Base-by-base conservation (phyloP, 2,329 filamentous ascomycete genomes). In the Knufia petricola region DNA sequence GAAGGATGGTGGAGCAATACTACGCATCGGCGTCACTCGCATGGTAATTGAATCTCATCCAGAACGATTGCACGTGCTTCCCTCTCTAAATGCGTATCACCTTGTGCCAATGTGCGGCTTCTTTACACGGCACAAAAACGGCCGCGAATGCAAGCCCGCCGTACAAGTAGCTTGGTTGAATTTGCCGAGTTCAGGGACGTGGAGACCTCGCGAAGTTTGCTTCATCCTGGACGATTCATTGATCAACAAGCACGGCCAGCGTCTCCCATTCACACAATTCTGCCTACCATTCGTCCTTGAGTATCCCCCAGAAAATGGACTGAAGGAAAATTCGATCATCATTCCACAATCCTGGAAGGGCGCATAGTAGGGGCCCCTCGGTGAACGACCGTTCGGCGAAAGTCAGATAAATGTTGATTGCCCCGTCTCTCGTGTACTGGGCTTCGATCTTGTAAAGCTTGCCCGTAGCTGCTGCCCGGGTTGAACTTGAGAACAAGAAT, bases 131-230 rank as follows among this genome's bases (percentile, higher is more conserved):
- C 13, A 28, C 12, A 44, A 3, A 12, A n/a, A n/a, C n/a, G n/a
- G n/a, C n/a, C n/a, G n/a, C n/a, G n/a, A n/a, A n/a, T n/a, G n/a
- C n/a, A n/a, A n/a, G n/a, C n/a, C n/a, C n/a, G n/a, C n/a, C n/a
- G n/a, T n/a, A n/a, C n/a, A n/a, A n/a, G 26, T 4, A 19, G 8
- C 41, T 21, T 32, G 24, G 39, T 26, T 32, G 4, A 13, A 36
- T 36, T 36, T 17, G 32, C 32, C 32, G 32, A n/a, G 7, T 36
- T n/a, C 41, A 31, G 4, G 41, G 41, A 41, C 28, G 41, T 44
- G 23, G 41, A 26, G 24, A 17, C 15, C 19, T 3, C 15, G 17
- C 41, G 24, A 19, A 32, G 10, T 19, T 44, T 20, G 31, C 19
- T 26, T 21, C 24, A 32, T 32, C 24, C 41, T 44, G 26, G 32